These are phyloP conservation scores for Stachybotrys chartarum DNA, from an alignment of 2,329 filamentous ascomycete species.

Conservation along the genomic window DNA sequence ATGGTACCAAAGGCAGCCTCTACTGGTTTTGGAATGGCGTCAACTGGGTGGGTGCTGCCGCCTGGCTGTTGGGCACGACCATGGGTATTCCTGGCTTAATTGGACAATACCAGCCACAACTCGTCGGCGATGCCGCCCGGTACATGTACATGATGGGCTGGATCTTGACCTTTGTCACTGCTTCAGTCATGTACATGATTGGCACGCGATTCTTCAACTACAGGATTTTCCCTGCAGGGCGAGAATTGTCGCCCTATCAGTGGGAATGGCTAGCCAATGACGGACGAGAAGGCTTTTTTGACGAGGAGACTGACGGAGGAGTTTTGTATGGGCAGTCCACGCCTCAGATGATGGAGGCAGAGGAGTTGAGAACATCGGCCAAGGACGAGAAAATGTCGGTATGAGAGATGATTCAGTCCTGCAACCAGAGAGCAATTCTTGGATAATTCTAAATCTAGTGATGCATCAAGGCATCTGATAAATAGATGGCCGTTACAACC, in stretches of 20 bases:
- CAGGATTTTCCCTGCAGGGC: conserved; percentile 13
- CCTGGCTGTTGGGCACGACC: conserved; percentile 15
- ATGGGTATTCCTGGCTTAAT: conserved; percentile 19
- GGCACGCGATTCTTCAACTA: conserved; percentile 11
- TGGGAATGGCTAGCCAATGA: conserved; percentile 16
- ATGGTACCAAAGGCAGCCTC: conserved; percentile 14
- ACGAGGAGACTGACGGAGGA: conserved; percentile 26
- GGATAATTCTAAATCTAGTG: too few species aligned
- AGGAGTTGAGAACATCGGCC: neutral
- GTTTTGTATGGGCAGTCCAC: neutral
- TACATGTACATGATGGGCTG: conserved; percentile 23
- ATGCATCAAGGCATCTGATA: too few species aligned
- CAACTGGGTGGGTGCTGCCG: conserved; percentile 17
- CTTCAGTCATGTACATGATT: conserved; percentile 15
- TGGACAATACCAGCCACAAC: conserved; percentile 16
- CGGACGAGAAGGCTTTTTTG: conserved; percentile 15
- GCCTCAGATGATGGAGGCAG: conserved; percentile 2
- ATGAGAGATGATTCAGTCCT: too few species aligned
- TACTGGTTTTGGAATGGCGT: conserved; percentile 25
- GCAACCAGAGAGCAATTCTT: too few species aligned
- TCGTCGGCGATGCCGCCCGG: conserved; percentile 12
- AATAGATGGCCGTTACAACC: too few species aligned
- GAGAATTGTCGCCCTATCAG: conserved; percentile 7
- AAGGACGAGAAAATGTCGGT: neutral
- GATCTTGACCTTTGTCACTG: conserved; percentile 18